These are phyloP conservation scores for Mallotus japonicus DNA, from an alignment of 441 rosid species.

Conservation along the genomic window DNA sequence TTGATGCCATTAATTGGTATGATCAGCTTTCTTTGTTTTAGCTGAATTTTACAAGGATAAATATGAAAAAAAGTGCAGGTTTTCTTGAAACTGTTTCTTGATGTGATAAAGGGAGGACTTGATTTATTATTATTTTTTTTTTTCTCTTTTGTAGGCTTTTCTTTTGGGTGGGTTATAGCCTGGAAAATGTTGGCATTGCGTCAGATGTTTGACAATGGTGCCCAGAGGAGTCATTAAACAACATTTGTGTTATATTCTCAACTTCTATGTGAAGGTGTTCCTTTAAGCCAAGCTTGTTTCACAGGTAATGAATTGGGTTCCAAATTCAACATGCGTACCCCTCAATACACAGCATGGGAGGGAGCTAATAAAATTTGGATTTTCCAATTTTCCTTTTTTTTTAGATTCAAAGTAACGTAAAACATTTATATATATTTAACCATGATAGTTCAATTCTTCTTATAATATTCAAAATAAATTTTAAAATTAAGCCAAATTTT, in stretches of 20 bases:
- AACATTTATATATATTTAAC: too few species aligned
- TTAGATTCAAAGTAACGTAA: too few species aligned
- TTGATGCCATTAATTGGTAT: slow-evolving; percentile 56
- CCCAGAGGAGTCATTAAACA: neutral
- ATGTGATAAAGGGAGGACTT: neutral
- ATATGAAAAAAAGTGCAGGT: neutral
- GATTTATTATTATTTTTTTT: too few species aligned
- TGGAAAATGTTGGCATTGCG: slow-evolving; percentile 13
- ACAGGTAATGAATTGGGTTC: slow-evolving; percentile 9
- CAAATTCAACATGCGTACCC: too few species aligned
- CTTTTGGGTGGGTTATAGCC: slow-evolving; percentile 2
- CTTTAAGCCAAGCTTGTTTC: slow-evolving; percentile 11
- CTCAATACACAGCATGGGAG: too few species aligned
- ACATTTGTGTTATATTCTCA: slow-evolving; percentile 16
- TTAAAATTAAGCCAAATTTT: too few species aligned
- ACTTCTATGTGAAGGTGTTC: slow-evolving; percentile 30
- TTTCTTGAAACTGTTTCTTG: neutral
- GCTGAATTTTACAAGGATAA: neutral
- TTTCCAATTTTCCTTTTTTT: too few species aligned
- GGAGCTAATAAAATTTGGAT: too few species aligned
- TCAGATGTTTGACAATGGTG: slow-evolving; percentile 14
- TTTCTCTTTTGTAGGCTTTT: neutral
- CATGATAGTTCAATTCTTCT: too few species aligned
- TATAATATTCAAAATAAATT: too few species aligned
- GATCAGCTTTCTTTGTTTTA: neutral